Evolutionary conservation across 2,329 filamentous ascomycete genomes (phyloP), one percentile per base, ranked within the genome.

Genomic region (Malbranchea zuffiana): DNA sequence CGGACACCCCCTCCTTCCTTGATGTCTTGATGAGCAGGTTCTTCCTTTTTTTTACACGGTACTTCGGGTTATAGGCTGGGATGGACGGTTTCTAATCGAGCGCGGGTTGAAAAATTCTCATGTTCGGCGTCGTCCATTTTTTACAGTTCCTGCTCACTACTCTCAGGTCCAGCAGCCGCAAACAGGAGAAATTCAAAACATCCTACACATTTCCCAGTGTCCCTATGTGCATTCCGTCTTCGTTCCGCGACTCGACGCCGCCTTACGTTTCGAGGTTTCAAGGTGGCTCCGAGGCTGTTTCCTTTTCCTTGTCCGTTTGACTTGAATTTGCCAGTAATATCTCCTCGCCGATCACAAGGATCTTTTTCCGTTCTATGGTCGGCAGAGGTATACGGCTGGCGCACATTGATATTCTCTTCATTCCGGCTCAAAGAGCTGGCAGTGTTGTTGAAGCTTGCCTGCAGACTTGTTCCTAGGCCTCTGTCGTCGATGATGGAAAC

Each of bases 351-450:
- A 78, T 75, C 80, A 70, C 66, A 51, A 52, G 47, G 33, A 41
- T 48, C 44, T 44, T 53, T 54, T 46, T 45, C 52, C 47, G 36
- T 42, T 46, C 41, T 44, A 47, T 47, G 45, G 41, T 46, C 41
- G 80, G 72, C 75, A 75, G 76, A 84, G 85, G 80, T 94, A 94
- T 78, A 93, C 82, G 77, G 76, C 74, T 87, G 75, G 85, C 85
- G 82, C 71, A 94, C 71, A 94, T 63, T 52, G 71, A 90, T 37
- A 18, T 34, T 29, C 36, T 43, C 25, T 3, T 28, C 23, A 32
- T 35, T 32, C 23, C 15, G n/a, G 27, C 18, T 32, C 25, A n/a
- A 23, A 15, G 20, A 25, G 26, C 13, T 35, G 28, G 16, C 5
- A 16, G 27, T 35, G 37, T 38, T 39, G 39, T 29, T 37, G 29